These are phyloP conservation scores for Lanmaoa pseudosensibilis DNA, from an alignment of 768 basidiomycete genomes.

Conservation along the genomic window DNA sequence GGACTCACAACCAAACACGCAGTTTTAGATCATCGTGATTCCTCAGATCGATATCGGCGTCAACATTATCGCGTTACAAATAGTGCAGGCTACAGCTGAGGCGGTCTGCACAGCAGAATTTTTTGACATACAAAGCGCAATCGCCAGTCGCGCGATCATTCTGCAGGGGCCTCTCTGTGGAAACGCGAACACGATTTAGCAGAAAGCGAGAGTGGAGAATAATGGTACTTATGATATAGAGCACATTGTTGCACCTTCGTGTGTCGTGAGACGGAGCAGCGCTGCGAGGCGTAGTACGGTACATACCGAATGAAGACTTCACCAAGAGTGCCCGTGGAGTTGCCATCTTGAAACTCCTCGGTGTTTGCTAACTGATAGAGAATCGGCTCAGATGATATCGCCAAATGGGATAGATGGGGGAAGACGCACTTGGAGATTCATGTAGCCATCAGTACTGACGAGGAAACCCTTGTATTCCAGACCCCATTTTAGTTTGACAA, in stretches of 20 bases:
- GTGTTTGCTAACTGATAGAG: constrained; percentile 87
- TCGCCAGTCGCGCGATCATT: constrained; percentile 24
- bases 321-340: constrained; percentile 94
- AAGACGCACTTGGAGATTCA: constrained; percentile 92
- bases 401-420: neutral
- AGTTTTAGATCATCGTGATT: neutral
- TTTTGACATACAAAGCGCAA: constrained; percentile 4
- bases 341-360: constrained; percentile 95
- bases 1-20: neutral
- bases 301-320: constrained; percentile 97
- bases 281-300: neutral
- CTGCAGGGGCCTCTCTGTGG: constrained; percentile 75
- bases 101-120: neutral
- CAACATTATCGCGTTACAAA: constrained; percentile 6
- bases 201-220: neutral
- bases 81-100: constrained; percentile 8
- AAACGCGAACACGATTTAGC: constrained; percentile 27
- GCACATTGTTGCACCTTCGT: constrained; percentile 87
- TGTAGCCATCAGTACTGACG: constrained; percentile 98
- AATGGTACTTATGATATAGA: constrained; percentile 84
- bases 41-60: constrained; percentile 5
- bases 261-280: constrained; percentile 10
- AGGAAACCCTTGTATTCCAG: constrained; percentile 99
- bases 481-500: constrained; percentile 97
- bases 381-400: neutral